Evolutionary conservation across 345 rosid species (phyloP).

Genomic region (Gossypium turneri): DNA sequence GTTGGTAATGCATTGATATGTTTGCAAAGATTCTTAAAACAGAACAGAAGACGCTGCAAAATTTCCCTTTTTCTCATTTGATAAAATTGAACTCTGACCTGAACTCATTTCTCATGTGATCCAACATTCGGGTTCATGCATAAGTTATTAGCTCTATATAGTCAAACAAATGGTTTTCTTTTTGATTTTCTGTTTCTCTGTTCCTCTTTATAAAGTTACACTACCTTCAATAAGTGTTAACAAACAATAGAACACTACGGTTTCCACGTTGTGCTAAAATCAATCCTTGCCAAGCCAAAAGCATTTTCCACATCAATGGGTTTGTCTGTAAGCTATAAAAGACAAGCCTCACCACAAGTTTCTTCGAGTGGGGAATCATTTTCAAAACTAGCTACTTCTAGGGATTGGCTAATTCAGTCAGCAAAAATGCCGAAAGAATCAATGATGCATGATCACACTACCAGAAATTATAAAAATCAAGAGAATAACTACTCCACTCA

Average conservation of each 20-base stretch:
- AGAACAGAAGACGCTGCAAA: background rate
- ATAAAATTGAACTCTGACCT: slow-evolving; percentile 18
- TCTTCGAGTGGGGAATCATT: background rate
- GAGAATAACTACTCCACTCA: slow-evolving; percentile 23
- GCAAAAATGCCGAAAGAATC: slow-evolving; percentile 9
- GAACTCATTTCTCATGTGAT: slow-evolving; percentile 22
- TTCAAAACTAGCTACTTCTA: slow-evolving; percentile 13
- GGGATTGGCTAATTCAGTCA: slow-evolving; percentile 16
- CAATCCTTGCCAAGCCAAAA: slow-evolving; percentile 14
- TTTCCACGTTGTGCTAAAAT: background rate
- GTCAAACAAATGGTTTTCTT: slow-evolving; percentile 11
- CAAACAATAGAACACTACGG: background rate
- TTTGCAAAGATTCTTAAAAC: slow-evolving; percentile 29
- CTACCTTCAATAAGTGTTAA: slow-evolving; percentile 1
- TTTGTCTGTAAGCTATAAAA: slow-evolving; percentile 12
- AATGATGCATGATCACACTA: background rate
- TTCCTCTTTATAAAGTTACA: background rate
- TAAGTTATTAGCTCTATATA: background rate
- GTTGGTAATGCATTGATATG: slow-evolving; percentile 24
- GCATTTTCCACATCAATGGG: background rate
- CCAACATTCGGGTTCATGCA: slow-evolving; percentile 14
- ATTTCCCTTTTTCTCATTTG: slow-evolving; percentile 21
- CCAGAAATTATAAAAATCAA: slow-evolving; percentile 9
- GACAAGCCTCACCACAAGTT: slow-evolving; percentile 10
- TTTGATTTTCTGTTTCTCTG: background rate